These are phyloP conservation scores for Nymphaea thermarum DNA, from an alignment of 164 flowering plant genomes.

Conservation along the genomic window DNA sequence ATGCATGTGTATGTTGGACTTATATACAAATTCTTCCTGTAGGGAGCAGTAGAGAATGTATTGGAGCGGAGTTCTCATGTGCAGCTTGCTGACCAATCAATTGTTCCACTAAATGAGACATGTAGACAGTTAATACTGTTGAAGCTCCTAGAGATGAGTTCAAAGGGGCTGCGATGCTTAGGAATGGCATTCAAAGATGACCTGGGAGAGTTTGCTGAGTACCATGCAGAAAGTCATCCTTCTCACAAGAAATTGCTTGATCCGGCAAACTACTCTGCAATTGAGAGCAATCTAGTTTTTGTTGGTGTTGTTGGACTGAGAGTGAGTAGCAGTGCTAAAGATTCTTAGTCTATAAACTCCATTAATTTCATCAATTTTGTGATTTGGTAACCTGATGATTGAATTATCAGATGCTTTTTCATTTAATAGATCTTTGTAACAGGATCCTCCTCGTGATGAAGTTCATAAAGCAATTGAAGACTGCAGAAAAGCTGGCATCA, in stretches of 20 bases:
- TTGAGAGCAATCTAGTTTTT: constrained; percentile 67
- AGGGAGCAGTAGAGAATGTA: constrained; percentile 91
- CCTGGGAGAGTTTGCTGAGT: constrained; percentile 71
- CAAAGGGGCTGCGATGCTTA: constrained; percentile 78
- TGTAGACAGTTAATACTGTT: constrained; percentile 48
- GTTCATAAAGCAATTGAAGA: constrained; percentile 65
- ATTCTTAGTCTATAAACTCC: too few species aligned
- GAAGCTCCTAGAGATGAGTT: constrained; percentile 64
- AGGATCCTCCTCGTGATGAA: constrained; percentile 95
- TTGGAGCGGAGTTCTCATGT: constrained; percentile 71
- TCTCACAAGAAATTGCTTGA: constrained; percentile 80
- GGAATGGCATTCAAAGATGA: constrained; percentile 86
- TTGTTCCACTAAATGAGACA: constrained; percentile 59
- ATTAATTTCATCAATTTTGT: neutral
- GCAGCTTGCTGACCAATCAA: constrained; percentile 85
- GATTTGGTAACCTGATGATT: neutral
- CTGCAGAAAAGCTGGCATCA: constrained; percentile 78
- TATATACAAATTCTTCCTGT: constrained; percentile 1
- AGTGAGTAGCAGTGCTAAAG: constrained; percentile 28
- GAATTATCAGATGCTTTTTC: neutral
- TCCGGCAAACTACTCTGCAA: constrained; percentile 50
- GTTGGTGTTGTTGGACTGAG: constrained; percentile 87
- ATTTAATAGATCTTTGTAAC: constrained; percentile 5
- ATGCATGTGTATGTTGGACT: too few species aligned
- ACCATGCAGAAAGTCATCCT: constrained; percentile 54